phyloP scores from a whole-genome alignment of 306 rosid genomes.

The Erythrophleum fordii region DNA sequence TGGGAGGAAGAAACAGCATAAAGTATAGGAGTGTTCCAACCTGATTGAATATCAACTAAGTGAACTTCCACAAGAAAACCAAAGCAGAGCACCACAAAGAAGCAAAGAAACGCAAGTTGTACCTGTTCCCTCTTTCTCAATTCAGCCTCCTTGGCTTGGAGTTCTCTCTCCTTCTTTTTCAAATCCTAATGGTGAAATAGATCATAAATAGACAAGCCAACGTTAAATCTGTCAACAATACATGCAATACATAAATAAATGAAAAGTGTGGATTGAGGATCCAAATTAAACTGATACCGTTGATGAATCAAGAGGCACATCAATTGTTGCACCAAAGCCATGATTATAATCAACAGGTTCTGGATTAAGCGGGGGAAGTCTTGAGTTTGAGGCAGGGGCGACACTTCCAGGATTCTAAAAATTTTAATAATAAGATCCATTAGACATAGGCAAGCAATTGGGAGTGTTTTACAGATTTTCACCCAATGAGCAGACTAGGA shows the following conservation, averaged over 20 bases:
- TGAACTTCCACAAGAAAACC: background rate
- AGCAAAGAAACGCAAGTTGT: slow-evolving; percentile 11
- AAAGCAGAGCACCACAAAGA: background rate
- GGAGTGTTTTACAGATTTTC: slow-evolving; percentile 20
- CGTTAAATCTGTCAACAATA: slow-evolving; percentile 15
- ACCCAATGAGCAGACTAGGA: background rate
- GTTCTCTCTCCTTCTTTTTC: slow-evolving; percentile 91
- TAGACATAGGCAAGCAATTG: background rate
- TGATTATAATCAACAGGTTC: slow-evolving; percentile 88
- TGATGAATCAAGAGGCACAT: slow-evolving; percentile 79
- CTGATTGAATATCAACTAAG: background rate
- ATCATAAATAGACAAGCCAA: slow-evolving; percentile 35
- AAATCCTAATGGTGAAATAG: slow-evolving; percentile 64
- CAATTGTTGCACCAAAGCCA: slow-evolving; percentile 73
- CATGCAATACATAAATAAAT: slow-evolving; percentile 9
- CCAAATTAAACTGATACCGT: slow-evolving; percentile 53
- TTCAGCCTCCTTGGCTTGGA: slow-evolving; percentile 95
- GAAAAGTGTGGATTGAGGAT: slow-evolving; percentile 14
- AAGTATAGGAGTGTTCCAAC: background rate
- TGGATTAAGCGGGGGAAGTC: slow-evolving; percentile 90
- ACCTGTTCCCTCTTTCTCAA: slow-evolving; percentile 87
- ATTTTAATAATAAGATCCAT: slow-evolving; percentile 11
- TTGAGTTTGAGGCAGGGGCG: slow-evolving; percentile 72
- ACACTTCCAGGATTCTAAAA: slow-evolving; percentile 73
- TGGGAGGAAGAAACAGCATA: background rate